A percentile compares a stretch with the other conserved stretches of the same genome.
Evolutionary conservation across 176 grass and related monocot species (phyloP).

Genomic region (sorghum (Sorghum bicolor)): DNA sequence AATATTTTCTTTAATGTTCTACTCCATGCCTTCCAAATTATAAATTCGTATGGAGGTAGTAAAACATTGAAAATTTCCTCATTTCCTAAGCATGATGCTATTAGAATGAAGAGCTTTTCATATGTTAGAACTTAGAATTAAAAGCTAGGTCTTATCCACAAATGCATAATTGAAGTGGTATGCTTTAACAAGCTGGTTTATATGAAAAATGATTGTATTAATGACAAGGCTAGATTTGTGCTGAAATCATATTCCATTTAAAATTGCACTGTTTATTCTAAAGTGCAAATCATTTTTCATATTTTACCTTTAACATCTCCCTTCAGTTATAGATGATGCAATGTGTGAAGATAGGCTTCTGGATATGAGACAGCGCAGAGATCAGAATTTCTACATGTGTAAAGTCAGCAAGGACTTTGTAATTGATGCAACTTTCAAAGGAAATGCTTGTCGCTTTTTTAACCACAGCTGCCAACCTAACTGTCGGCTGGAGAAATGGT

Average conservation of each 20-base stretch:
- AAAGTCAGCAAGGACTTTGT: slow-evolving; percentile 82
- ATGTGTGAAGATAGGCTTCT: slow-evolving; percentile 65
- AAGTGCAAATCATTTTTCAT: neutral
- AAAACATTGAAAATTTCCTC: neutral
- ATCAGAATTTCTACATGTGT: slow-evolving; percentile 92
- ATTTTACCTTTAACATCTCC: neutral
- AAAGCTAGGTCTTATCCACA: neutral
- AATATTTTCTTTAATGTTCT: neutral
- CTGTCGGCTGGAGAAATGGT: slow-evolving; percentile 90
- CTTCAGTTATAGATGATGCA: slow-evolving; percentile 80
- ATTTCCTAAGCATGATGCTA: neutral
- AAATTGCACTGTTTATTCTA: neutral
- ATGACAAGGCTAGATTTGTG: neutral
- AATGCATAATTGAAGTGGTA: neutral
- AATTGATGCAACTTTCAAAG: slow-evolving; percentile 91
- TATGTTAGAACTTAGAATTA: neutral
- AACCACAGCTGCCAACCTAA: slow-evolving; percentile 93
- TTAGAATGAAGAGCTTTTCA: neutral
- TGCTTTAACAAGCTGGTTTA: neutral
- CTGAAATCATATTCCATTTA: neutral
- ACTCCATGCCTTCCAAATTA: neutral
- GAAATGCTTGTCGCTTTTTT: slow-evolving; percentile 88
- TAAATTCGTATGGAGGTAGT: neutral
- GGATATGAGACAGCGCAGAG: slow-evolving; percentile 67
- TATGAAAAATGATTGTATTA: neutral